These are phyloP conservation scores for Hylodesmum podocarpum DNA, from an alignment of 306 rosid genomes.

Conservation along the genomic window DNA sequence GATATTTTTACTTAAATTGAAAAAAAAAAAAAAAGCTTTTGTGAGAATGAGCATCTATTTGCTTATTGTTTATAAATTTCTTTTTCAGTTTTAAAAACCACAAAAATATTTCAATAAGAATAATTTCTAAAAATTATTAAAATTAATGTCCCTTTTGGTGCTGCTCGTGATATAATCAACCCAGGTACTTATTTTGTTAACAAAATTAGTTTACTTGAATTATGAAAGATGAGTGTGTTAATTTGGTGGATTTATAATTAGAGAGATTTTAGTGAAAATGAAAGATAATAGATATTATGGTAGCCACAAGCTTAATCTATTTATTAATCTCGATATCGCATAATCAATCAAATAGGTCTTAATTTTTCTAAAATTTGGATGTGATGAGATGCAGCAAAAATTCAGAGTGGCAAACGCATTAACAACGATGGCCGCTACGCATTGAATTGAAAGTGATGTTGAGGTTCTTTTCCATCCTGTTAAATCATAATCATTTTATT, in stretches of 20 bases:
- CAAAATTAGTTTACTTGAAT: neutral
- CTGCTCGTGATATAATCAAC: neutral
- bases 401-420: neutral
- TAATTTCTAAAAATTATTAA: neutral
- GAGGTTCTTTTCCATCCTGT: neutral
- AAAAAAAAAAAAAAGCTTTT: neutral
- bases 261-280: neutral
- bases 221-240: neutral
- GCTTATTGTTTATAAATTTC: neutral
- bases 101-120: neutral
- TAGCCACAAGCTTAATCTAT: neutral
- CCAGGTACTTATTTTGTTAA: neutral
- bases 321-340: neutral
- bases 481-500: neutral
- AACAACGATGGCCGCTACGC: neutral
- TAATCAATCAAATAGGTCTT: neutral
- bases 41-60: neutral
- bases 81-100: neutral
- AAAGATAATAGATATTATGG: neutral
- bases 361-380: neutral
- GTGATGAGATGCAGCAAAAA: conserved; percentile 31
- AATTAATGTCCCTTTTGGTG: neutral
- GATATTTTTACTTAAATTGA: neutral
- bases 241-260: neutral
- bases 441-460: neutral